Evolutionary conservation across 1,284 basidiomycete species (phyloP).

Genomic region (Cutaneotrichosporon sp.): DNA sequence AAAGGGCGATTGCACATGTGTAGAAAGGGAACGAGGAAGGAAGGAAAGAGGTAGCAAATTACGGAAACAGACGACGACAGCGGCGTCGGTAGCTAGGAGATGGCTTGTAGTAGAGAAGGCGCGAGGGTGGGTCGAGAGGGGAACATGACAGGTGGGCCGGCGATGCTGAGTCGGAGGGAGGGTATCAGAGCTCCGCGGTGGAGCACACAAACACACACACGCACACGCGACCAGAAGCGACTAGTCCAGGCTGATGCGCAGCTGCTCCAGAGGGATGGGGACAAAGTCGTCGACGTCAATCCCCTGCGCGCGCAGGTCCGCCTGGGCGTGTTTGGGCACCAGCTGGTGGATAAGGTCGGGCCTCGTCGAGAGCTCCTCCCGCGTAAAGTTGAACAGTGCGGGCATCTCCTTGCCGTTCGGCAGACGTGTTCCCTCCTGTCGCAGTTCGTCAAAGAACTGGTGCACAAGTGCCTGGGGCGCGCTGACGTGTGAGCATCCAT

Average conservation of each 20-base stretch:
- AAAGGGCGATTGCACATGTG: neutral
- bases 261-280: slow-evolving; percentile 87
- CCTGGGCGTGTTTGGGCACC: slow-evolving; percentile 83
- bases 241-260: slow-evolving; percentile 77
- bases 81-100: slow-evolving; percentile 3
- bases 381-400: slow-evolving; percentile 89
- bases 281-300: slow-evolving; percentile 88
- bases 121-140: slow-evolving; percentile 6
- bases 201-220: neutral
- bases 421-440: slow-evolving; percentile 82
- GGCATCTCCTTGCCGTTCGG: slow-evolving; percentile 96
- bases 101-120: slow-evolving; percentile 8
- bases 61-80: slow-evolving; percentile 6
- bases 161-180: slow-evolving; percentile 15
- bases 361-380: slow-evolving; percentile 92
- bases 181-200: slow-evolving; percentile 3
- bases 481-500: slow-evolving; percentile 13
- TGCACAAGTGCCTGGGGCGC: slow-evolving; percentile 92
- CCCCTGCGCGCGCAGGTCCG: slow-evolving; percentile 75
- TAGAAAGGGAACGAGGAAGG: slow-evolving; percentile 2
- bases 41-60: slow-evolving; percentile 6
- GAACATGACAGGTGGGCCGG: slow-evolving; percentile 15
- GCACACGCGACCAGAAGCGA: neutral
- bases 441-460: slow-evolving; percentile 95
- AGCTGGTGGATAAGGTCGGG: slow-evolving; percentile 88